Evolutionary conservation across 352 stramenopile genomes (phyloP).

Genomic region (Phytopythium kandeliae): DNA sequence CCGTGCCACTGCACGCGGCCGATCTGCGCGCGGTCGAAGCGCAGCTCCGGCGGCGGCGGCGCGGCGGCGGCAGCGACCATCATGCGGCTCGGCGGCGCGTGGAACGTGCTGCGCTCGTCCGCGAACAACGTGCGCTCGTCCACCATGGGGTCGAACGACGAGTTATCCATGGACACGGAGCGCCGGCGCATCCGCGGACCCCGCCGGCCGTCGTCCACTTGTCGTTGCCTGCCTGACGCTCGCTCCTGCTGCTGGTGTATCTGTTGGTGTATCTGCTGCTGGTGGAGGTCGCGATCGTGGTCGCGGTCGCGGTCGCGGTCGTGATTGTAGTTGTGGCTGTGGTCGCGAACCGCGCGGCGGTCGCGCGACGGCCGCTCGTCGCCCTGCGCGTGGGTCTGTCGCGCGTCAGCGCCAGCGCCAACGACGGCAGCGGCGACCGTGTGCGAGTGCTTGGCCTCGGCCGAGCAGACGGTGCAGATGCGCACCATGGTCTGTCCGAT

Average conservation of each 20-base stretch:
- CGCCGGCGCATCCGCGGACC: constrained; percentile 12
- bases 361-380: constrained; percentile 17
- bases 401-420: constrained; percentile 8
- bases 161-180: constrained; percentile 10
- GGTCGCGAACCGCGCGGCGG: constrained; percentile 7
- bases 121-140: constrained; percentile 3
- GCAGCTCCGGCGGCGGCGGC: not conserved
- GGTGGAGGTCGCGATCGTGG: too few species aligned
- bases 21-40: constrained; percentile 4
- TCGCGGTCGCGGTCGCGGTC: too few species aligned
- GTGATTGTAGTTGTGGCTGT: too few species aligned
- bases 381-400: constrained; percentile 9
- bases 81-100: not conserved
- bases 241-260: not conserved
- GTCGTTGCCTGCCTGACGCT: not conserved
- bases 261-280: too few species aligned
- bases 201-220: constrained; percentile 10
- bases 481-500: constrained; percentile 72
- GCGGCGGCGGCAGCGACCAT: too few species aligned
- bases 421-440: constrained; percentile 19
- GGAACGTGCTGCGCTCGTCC: not conserved
- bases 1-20: constrained; percentile 5
- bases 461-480: constrained; percentile 82
- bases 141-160: constrained; percentile 2
- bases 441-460: constrained; percentile 58